Conservation (phyloP, 2,329 filamentous ascomycete genomes). For the Fusarium longipes region DNA sequence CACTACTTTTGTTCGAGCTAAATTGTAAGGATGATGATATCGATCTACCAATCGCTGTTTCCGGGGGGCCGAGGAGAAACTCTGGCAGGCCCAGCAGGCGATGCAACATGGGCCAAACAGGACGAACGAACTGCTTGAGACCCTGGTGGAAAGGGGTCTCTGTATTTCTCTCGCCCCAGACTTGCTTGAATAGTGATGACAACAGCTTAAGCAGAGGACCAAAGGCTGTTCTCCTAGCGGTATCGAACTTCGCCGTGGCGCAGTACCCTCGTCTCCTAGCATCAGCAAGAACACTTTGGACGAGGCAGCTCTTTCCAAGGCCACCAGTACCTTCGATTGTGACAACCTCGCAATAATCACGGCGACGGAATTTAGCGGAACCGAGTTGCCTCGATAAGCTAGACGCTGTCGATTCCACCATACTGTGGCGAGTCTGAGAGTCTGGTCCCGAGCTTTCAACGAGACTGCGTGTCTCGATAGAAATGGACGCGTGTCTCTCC, state of each 20-base stretch:
- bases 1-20: slow-evolving; percentile 47
- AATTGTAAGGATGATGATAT: slow-evolving; percentile 53
- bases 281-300: slow-evolving; percentile 71
- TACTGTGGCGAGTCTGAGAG: slow-evolving; percentile 54
- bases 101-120: slow-evolving; percentile 73
- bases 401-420: slow-evolving; percentile 59
- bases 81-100: slow-evolving; percentile 72
- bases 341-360: slow-evolving; percentile 72
- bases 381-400: slow-evolving; percentile 67
- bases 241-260: slow-evolving; percentile 74
- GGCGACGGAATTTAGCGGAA: slow-evolving; percentile 68
- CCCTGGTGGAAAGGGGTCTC: slow-evolving; percentile 72
- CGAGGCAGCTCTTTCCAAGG: slow-evolving; percentile 73
- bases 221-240: slow-evolving; percentile 69
- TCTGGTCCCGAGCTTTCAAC: slow-evolving; percentile 59
- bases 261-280: slow-evolving; percentile 72
- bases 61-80: slow-evolving; percentile 70
- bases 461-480: slow-evolving; percentile 60
- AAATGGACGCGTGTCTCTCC: slow-evolving; percentile 65
- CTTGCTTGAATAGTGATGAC: slow-evolving; percentile 74
- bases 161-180: slow-evolving; percentile 74
- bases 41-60: slow-evolving; percentile 51
- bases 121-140: slow-evolving; percentile 70
- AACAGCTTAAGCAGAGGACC: slow-evolving; percentile 72
- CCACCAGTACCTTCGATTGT: slow-evolving; percentile 71